Evolutionary conservation across 148 eudicot species (phyloP).

Genomic region (Suaeda aralocaspica): DNA sequence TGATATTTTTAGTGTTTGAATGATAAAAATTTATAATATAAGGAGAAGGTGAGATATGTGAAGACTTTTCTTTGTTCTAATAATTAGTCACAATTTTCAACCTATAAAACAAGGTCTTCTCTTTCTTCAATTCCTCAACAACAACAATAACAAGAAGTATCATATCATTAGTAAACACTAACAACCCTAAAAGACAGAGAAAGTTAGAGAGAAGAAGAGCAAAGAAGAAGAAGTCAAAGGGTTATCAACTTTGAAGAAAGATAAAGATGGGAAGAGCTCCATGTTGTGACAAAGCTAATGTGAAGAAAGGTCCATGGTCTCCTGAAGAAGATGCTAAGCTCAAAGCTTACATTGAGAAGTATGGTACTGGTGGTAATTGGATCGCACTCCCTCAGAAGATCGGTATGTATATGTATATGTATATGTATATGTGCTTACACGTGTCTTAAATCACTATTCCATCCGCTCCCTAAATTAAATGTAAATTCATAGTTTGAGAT

Average conservation of each 20-base stretch:
- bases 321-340: slow-evolving; percentile 90
- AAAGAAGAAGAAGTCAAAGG: slow-evolving; percentile 10
- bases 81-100: slow-evolving; percentile 33
- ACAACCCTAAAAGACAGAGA: slow-evolving; percentile 8
- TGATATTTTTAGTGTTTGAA: slow-evolving; percentile 10
- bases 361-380: slow-evolving; percentile 83
- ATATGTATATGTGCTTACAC: neutral
- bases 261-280: slow-evolving; percentile 78
- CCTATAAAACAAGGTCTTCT: slow-evolving; percentile 68
- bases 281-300: slow-evolving; percentile 84
- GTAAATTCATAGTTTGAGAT: too few species aligned
- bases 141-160: slow-evolving; percentile 13
- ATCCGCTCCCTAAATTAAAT: too few species aligned
- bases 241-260: neutral
- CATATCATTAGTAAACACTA: neutral
- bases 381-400: slow-evolving; percentile 92
- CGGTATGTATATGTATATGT: slow-evolving; percentile 46
- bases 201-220: slow-evolving; percentile 5
- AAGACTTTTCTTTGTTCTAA: slow-evolving; percentile 18
- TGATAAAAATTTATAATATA: neutral
- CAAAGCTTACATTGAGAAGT: slow-evolving; percentile 69
- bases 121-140: slow-evolving; percentile 31
- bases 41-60: slow-evolving; percentile 28
- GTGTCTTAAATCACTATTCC: neutral
- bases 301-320: slow-evolving; percentile 91